phyloP scores from a whole-genome alignment of 1,284 basidiomycete genomes.

The Rhodotorula sp. region DNA sequence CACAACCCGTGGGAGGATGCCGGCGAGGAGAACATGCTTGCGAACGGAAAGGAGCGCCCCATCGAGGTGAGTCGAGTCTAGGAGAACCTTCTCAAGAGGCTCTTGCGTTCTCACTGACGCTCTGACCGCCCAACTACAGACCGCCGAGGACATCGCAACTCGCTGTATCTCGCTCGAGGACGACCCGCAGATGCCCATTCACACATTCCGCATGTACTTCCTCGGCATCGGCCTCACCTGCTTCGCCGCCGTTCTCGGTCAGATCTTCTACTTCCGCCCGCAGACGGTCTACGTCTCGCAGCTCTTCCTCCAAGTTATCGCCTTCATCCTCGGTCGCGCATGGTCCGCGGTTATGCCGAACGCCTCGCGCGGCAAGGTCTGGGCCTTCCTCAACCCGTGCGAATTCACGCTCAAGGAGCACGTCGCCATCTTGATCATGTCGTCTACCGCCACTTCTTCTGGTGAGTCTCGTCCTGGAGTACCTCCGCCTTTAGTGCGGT shows the following conservation, averaged over 20 bases:
- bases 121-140: constrained; percentile 1
- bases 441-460: constrained; percentile 62
- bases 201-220: constrained; percentile 37
- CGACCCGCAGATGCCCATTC: constrained; percentile 31
- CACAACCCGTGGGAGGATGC: neutral
- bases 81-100: neutral
- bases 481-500: too few relatives aligned
- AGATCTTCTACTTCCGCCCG: constrained; percentile 41
- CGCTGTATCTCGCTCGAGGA: constrained; percentile 40
- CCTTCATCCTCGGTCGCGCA: constrained; percentile 33
- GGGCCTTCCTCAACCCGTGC: constrained; percentile 41
- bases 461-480: too few relatives aligned
- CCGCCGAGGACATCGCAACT: constrained; percentile 34
- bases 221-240: constrained; percentile 31
- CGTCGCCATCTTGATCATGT: constrained; percentile 54
- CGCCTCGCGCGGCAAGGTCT: constrained; percentile 29
- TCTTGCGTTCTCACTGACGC: neutral
- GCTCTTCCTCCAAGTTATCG: constrained; percentile 40
- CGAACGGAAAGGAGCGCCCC: constrained; percentile 38
- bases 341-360: constrained; percentile 32
- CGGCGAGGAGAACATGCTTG: constrained; percentile 6
- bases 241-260: constrained; percentile 41
- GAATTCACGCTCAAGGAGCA: constrained; percentile 43
- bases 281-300: constrained; percentile 40
- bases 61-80: constrained; percentile 25